Evolutionary conservation across 805 yeast genomes (phyloP), one percentile per base, ranked within the genome.

Genomic region (Kazachstania martiniae): DNA sequence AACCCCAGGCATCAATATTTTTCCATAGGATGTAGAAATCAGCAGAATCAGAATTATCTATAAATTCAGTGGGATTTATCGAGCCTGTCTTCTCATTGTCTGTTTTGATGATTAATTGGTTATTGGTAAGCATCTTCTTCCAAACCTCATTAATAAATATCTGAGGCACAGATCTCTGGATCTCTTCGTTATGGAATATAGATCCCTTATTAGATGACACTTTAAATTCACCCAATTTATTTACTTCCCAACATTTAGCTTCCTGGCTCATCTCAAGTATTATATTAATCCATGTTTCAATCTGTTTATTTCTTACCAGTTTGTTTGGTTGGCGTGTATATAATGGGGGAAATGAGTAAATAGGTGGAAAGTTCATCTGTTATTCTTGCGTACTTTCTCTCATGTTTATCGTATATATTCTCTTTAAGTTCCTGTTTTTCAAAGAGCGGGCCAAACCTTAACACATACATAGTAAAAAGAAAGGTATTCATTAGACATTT

Each of bases 261-360:
- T 54, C 60, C 41, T 70, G 64, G 44, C 93, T 77, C 44, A 72
- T 82, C 5, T 64, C 62, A 8, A 79, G 52, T 0, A 89, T 59
- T 18, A 89, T 56, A 27, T 69, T 62, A 18, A 66, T 60, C 98
- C 98, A 89, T 34, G 80, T 72, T n/a, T 66, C 66, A 12, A 80
- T 59, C 56, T 89, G 98, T 8, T 84, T 76, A 19, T 69, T 66
- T 62, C 82, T 72, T 2, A 91, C 78, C 8, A 81, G 73, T 23
- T 75, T 69, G 46, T 89, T 87, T 15, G 91, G 86, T 58, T 89
- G 98, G 39, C 74, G 68, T 7, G 97, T 91, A 60, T 75, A 89
- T 43, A 89, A 73, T 0, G 98, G 98, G 5, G 96, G 96, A 55
- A 86, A 89, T 24, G 72, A 63, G 47, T 75, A 74, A 13, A 77